Evolutionary conservation across 176 grass and related monocot species (phyloP).

Genomic region (Melocanna baccifera): DNA sequence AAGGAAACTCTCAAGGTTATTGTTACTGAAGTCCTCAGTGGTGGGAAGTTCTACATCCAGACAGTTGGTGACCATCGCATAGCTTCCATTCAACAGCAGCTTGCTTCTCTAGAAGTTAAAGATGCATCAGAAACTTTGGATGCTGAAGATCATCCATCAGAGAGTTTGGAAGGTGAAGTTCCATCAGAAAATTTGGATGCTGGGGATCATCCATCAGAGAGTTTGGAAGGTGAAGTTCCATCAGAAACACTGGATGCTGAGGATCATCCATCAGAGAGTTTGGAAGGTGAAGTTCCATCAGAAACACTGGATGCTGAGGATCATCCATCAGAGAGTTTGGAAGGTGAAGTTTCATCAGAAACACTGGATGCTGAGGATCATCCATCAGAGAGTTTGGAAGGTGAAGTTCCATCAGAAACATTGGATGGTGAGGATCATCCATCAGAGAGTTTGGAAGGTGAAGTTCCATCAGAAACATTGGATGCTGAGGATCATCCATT

Average conservation of each 20-base stretch:
- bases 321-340: not conserved
- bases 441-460: too few species aligned
- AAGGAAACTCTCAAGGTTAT: constrained; percentile 92
- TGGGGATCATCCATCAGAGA: too few species aligned
- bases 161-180: not conserved
- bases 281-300: too few species aligned
- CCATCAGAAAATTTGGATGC: not conserved
- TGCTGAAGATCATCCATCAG: not conserved
- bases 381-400: not conserved
- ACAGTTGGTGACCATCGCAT: constrained; percentile 43
- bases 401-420: not conserved
- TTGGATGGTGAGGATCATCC: too few species aligned
- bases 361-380: not conserved
- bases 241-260: too few species aligned
- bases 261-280: too few species aligned
- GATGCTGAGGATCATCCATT: too few species aligned
- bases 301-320: not conserved
- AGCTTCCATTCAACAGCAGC: constrained; percentile 41
- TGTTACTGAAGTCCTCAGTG: constrained; percentile 73
- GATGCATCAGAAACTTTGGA: not conserved
- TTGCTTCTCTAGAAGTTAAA: constrained; percentile 46
- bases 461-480: too few species aligned
- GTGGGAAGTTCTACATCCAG: constrained; percentile 78
- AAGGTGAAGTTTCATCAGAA: not conserved
- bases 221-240: too few species aligned